phyloP scores from a whole-genome alignment of 2,329 filamentous ascomycete species.

The Epichloe bromicola region DNA sequence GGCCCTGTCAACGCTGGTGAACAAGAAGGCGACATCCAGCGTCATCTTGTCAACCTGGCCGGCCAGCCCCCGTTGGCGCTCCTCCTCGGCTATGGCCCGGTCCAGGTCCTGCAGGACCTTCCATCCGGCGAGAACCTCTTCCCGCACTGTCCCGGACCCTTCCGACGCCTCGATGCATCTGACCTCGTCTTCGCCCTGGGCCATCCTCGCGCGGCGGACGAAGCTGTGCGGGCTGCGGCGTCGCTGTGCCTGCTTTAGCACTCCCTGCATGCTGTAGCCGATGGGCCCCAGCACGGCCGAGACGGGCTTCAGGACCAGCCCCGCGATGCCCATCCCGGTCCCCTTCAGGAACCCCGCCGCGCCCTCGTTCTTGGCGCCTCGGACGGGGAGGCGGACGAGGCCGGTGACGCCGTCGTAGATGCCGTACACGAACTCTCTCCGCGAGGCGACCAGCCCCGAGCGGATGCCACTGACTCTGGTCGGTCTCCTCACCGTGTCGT shows the following conservation, averaged over 20 bases:
- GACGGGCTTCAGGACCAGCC: conserved; percentile 52
- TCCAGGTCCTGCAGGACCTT: conserved; percentile 20
- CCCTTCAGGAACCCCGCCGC: conserved; percentile 35
- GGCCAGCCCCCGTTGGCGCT: conserved; percentile 26
- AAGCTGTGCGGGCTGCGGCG: conserved; percentile 37
- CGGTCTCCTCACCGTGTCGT: conserved; percentile 53
- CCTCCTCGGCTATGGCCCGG: conserved; percentile 14
- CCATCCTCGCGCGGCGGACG: conserved; percentile 44
- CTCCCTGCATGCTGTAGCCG: conserved; percentile 51
- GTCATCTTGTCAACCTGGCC: conserved; percentile 19
- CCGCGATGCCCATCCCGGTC: conserved; percentile 48
- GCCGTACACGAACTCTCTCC: conserved; percentile 48
- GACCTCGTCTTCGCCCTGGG: conserved; percentile 40
- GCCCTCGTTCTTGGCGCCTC: conserved; percentile 42
- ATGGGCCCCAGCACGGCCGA: conserved; percentile 47
- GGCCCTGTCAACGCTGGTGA: conserved; percentile 36
- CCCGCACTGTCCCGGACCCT: conserved; percentile 10
- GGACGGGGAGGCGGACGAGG: conserved; percentile 44
- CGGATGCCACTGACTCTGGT: conserved; percentile 50
- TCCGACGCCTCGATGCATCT: conserved; percentile 21
- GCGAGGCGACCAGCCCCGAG: conserved; percentile 48
- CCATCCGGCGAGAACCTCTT: conserved; percentile 19
- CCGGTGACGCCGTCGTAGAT: conserved; percentile 54
- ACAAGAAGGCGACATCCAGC: conserved; percentile 21
- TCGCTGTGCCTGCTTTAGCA: conserved; percentile 46